Base-by-base conservation (phyloP, 1,139 yeast genomes). In the Eremothecium gossypii region DNA sequence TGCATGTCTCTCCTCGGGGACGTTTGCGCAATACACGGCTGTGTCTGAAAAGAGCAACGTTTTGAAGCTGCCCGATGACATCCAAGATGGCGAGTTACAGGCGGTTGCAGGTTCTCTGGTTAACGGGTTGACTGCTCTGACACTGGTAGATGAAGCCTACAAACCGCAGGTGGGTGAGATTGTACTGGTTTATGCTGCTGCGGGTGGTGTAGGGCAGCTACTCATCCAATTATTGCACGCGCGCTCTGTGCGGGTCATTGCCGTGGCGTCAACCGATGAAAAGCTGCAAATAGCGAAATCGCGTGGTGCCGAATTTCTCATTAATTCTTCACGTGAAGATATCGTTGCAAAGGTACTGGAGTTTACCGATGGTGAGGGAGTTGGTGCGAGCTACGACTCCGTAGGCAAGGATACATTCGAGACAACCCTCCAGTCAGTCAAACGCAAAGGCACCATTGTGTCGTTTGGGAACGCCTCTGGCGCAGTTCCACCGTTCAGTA, bases 381-480 rank as follows among this genome's bases (percentile, higher is more conserved):
- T 79, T 26, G 69, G 67, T 20, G 95, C 77, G 2, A 73, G 79
- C 1, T 85, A 72, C 56, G 96, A 89, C 60, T 77, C 93, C 34
- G 77, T 87, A 43, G 96, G 96, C 11, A 82, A 83, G 58, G 84
- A 74, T 52, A 76, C 95, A 4, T 83, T 74, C 55, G 81, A 83
- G 37, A 66, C 68, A 10, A 78, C 95, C 0, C 56, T 84, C 28
- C 73, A 68, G n/a, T 65, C 76, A 1, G 55, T 84, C 31, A 81
- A 77, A 10, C 70, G 80, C 55, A 82, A 79, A 58, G 96, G 96
- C 20, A 69, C 85, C 1, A 66, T 84, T 47, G 77, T 84, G 27
- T 73, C 84, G 37, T 86, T 69, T 56, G 97, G 97, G 46, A 86
- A 86, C 57, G 80, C 96, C 8, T 79, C 89, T 5, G 96, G 96